Percentiles rank a stretch among this genome's conserved stretches.
These are phyloP conservation scores for Podospora sp. DNA, from an alignment of 495 filamentous ascomycete species.

Conservation along the genomic window DNA sequence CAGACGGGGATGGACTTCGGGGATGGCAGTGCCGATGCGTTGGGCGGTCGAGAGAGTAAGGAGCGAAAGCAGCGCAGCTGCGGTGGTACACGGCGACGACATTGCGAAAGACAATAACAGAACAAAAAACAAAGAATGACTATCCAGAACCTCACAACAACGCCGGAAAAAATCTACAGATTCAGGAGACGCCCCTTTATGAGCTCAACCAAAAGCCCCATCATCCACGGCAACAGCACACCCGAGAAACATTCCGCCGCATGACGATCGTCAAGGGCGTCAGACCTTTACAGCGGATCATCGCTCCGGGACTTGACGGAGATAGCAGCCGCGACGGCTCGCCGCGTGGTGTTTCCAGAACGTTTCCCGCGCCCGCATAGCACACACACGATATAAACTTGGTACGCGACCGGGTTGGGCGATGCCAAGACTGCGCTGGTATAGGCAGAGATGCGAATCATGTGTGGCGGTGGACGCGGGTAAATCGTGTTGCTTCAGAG, in stretches of 20 bases:
- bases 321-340: not conserved
- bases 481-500: not conserved
- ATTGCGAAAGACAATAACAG: not conserved
- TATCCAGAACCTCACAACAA: no score
- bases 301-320: not conserved
- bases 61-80: conserved; percentile 23
- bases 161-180: no score
- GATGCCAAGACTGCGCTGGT: not conserved
- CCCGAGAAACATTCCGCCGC: conserved; percentile 7
- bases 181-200: no score
- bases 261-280: conserved; percentile 14
- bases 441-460: not conserved
- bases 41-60: conserved; percentile 20
- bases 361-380: not conserved
- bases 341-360: not conserved
- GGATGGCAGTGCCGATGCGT: conserved; percentile 33
- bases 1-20: conserved; percentile 56
- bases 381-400: not conserved
- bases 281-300: conserved; percentile 5
- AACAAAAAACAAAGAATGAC: not conserved
- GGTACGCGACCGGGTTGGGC: not conserved
- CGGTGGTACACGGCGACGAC: not conserved
- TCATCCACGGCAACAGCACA: not conserved
- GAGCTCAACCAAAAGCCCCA: no score
- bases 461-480: not conserved